A percentile compares a stretch with the other conserved stretches of the same genome.
Conservation (phyloP, 768 basidiomycete genomes). For the Rhizopogon vulgaris region DNA sequence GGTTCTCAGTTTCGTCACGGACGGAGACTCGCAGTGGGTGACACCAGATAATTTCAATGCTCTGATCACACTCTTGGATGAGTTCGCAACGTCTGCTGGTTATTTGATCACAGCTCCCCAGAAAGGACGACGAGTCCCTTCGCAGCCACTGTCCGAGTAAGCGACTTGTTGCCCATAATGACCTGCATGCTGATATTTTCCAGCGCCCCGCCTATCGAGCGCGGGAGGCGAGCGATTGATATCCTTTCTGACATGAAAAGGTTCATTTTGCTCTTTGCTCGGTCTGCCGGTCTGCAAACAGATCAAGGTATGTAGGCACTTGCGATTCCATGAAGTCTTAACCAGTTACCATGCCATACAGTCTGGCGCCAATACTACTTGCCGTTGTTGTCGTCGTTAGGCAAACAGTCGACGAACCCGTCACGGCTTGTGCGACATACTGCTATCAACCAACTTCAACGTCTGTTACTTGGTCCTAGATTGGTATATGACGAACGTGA, state of each 20-base stretch:
- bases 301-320: slow-evolving; percentile 17
- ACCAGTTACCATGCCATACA: slow-evolving; percentile 22
- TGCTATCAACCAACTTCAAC: slow-evolving; percentile 76
- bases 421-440: slow-evolving; percentile 79
- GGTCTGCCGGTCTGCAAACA: slow-evolving; percentile 35
- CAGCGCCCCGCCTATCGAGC: slow-evolving; percentile 72
- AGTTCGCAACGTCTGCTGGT: slow-evolving; percentile 79
- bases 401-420: slow-evolving; percentile 77
- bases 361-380: slow-evolving; percentile 78
- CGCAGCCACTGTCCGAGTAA: slow-evolving; percentile 47
- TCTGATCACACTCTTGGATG: slow-evolving; percentile 75
- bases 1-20: slow-evolving; percentile 56
- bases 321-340: neutral
- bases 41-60: slow-evolving; percentile 76
- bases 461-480: slow-evolving; percentile 75
- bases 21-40: slow-evolving; percentile 55
- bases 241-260: slow-evolving; percentile 68
- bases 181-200: neutral
- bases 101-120: slow-evolving; percentile 52
- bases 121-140: slow-evolving; percentile 44
- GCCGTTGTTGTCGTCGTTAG: slow-evolving; percentile 66
- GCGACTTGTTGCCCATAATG: slow-evolving; percentile 8
- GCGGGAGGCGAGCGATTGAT: slow-evolving; percentile 82
- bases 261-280: slow-evolving; percentile 53
- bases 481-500: slow-evolving; percentile 54